A percentile compares a stretch with the other conserved stretches of the same genome.
phyloP scores from a whole-genome alignment of 2,329 filamentous ascomycete genomes.

The Colletotrichum falcatum region DNA sequence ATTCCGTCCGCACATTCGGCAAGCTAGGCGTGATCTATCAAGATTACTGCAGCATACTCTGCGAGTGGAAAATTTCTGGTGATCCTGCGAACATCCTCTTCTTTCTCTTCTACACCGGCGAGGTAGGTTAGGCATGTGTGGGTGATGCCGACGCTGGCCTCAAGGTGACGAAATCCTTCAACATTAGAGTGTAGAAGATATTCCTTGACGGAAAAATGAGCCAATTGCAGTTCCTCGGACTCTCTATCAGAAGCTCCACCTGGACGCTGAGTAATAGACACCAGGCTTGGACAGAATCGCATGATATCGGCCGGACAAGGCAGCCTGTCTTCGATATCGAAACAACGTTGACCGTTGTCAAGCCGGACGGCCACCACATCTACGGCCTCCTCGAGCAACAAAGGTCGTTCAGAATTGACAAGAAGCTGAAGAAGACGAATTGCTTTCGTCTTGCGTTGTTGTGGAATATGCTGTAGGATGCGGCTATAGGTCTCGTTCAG shows the following conservation, averaged over 20 bases:
- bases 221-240: neutral
- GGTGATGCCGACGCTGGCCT: neutral
- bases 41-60: neutral
- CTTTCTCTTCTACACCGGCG: neutral
- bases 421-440: conserved; percentile 45
- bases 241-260: neutral
- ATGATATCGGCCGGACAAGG: neutral
- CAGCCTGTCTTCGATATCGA: neutral
- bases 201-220: neutral
- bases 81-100: neutral
- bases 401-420: conserved; percentile 39
- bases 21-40: neutral
- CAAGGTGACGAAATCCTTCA: neutral
- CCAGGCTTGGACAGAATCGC: neutral
- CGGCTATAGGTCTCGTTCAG: conserved; percentile 20
- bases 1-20: neutral
- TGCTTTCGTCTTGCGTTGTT: neutral
- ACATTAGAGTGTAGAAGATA: neutral
- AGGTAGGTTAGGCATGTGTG: neutral
- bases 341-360: neutral
- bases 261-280: neutral
- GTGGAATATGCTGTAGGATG: neutral
- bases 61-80: neutral
- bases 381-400: conserved; percentile 41
- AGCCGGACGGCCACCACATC: conserved; percentile 33